Evolutionary conservation across 73 alveolate species (phyloP).

Genomic region (Halteria grandinella): DNA sequence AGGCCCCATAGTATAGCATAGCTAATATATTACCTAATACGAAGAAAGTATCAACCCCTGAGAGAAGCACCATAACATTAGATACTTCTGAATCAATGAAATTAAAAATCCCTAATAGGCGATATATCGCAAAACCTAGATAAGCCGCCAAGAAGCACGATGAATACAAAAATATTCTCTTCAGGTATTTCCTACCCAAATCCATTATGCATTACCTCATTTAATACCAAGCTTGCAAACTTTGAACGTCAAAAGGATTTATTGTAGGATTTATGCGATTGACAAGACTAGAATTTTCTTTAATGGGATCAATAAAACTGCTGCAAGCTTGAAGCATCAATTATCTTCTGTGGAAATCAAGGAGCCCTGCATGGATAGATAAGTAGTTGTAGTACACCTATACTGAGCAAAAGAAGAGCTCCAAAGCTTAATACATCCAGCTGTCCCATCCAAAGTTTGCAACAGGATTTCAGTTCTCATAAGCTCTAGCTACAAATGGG

Average conservation of each 20-base stretch:
- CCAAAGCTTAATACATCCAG: not conserved
- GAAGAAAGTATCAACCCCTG: slow-evolving; percentile 1
- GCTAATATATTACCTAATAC: slow-evolving; percentile 1
- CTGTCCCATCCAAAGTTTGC: not conserved
- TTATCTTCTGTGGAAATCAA: slow-evolving; percentile 39
- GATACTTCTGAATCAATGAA: slow-evolving; percentile 5
- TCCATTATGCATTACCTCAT: slow-evolving; percentile 33
- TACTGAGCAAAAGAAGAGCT: not conserved
- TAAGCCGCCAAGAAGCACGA: slow-evolving; percentile 28
- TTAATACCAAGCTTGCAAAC: slow-evolving; percentile 20
- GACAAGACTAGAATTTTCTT: not conserved
- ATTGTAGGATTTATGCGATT: slow-evolving; percentile 25
- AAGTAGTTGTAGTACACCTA: slow-evolving; percentile 2
- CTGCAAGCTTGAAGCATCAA: slow-evolving; percentile 3
- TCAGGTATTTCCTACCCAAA: slow-evolving; percentile 46
- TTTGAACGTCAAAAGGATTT: not conserved
- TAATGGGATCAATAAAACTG: slow-evolving; percentile 24
- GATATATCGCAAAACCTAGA: not conserved
- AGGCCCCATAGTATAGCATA: slow-evolving; percentile 38
- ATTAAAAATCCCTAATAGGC: slow-evolving; percentile 6
- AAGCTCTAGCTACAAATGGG: slow-evolving; percentile 2
- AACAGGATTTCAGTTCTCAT: not conserved
- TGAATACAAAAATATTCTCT: slow-evolving; percentile 43
- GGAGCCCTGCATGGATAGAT: slow-evolving; percentile 14
- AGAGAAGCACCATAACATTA: not conserved